Evolutionary conservation across 768 basidiomycete species (phyloP).

Genomic region (Austroboletus eburneus): DNA sequence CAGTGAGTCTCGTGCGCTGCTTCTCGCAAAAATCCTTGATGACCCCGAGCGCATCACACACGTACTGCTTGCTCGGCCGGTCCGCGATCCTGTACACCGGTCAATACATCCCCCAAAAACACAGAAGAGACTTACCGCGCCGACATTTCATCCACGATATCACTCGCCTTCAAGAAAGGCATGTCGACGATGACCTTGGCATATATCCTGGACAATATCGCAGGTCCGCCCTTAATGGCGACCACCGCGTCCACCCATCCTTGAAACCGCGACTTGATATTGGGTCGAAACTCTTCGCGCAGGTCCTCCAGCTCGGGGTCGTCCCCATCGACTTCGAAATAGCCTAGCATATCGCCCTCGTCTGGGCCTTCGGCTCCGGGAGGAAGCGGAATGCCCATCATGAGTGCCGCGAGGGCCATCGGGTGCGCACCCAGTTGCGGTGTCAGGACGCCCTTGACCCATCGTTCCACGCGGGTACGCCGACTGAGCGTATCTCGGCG

Average conservation of each 20-base stretch:
- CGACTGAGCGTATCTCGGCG: slow-evolving; percentile 37
- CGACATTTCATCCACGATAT: slow-evolving; percentile 56
- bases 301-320: slow-evolving; percentile 60
- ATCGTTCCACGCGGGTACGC: slow-evolving; percentile 44
- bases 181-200: slow-evolving; percentile 44
- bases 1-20: not conserved
- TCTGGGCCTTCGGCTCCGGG: slow-evolving; percentile 37
- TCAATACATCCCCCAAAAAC: not conserved
- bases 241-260: slow-evolving; percentile 48
- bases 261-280: slow-evolving; percentile 51
- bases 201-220: slow-evolving; percentile 40
- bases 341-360: slow-evolving; percentile 45
- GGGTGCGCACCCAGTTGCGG: slow-evolving; percentile 38
- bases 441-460: slow-evolving; percentile 48
- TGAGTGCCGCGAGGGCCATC: slow-evolving; percentile 61
- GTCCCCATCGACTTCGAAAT: slow-evolving; percentile 46
- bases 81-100: slow-evolving; percentile 42
- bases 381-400: slow-evolving; percentile 50
- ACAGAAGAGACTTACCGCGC: slow-evolving; percentile 35
- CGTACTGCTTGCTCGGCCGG: slow-evolving; percentile 48
- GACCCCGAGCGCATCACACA: slow-evolving; percentile 48
- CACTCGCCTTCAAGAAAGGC: slow-evolving; percentile 51
- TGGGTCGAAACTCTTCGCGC: slow-evolving; percentile 57
- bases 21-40: slow-evolving; percentile 46
- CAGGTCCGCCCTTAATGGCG: slow-evolving; percentile 36